These are phyloP conservation scores for Plasmodium fragile DNA, from an alignment of 169 alveolate genomes.

Conservation along the genomic window DNA sequence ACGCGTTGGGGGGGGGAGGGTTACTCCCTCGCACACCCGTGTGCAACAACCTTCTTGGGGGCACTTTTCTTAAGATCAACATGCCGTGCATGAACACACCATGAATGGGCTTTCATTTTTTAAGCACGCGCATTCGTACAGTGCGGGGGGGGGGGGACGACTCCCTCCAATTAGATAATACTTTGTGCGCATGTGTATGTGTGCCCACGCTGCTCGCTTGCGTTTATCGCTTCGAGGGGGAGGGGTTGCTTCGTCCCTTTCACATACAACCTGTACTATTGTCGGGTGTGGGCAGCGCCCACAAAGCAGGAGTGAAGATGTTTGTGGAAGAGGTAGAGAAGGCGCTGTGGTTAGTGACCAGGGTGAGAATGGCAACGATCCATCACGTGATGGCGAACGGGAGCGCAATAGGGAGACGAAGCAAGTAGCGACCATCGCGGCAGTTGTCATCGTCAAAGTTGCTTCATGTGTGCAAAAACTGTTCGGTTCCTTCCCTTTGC, in stretches of 20 bases:
- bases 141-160: background rate
- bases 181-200: background rate
- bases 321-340: background rate
- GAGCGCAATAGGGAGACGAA: background rate
- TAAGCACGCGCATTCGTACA: background rate
- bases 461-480: background rate
- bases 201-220: background rate
- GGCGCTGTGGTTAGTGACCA: background rate
- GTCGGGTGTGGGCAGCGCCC: background rate
- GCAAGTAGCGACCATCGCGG: background rate
- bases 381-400: background rate
- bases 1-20: background rate
- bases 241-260: background rate
- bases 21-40: background rate
- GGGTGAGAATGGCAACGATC: background rate
- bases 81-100: background rate
- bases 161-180: background rate
- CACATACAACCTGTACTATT: background rate
- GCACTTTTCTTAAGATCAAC: background rate
- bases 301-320: background rate
- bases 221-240: background rate
- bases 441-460: background rate
- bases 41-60: background rate
- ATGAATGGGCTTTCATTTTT: background rate
- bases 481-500: background rate